phyloP scores from a whole-genome alignment of 441 rosid species.

The Arabidopsis hybrid region DNA sequence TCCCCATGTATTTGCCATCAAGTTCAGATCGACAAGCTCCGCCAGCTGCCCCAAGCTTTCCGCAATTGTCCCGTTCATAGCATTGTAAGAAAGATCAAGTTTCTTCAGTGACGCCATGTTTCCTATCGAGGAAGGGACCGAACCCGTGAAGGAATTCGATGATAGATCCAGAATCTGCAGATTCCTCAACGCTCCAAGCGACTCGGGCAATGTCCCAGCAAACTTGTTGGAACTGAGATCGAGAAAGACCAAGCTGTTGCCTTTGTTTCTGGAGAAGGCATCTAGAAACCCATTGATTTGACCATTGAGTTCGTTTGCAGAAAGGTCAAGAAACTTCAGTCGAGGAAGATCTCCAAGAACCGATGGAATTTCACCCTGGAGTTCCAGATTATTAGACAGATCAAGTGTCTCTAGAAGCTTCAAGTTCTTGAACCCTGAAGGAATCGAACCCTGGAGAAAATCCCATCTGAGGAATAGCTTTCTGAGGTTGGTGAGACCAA shows the following conservation, averaged over 20 bases:
- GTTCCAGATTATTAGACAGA: constrained; percentile 44
- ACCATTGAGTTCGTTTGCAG: constrained; percentile 46
- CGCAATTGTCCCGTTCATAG: constrained; percentile 46
- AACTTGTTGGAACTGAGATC: constrained; percentile 46
- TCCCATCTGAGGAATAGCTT: constrained; percentile 44
- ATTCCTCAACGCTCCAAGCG: constrained; percentile 49
- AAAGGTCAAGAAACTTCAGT: constrained; percentile 45
- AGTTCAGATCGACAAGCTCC: constrained; percentile 44
- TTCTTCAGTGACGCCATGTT: constrained; percentile 44
- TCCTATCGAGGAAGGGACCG: constrained; percentile 48
- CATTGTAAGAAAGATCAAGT: constrained; percentile 46
- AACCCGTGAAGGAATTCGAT: constrained; percentile 47
- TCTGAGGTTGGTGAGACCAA: constrained; percentile 44
- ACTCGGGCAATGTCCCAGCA: constrained; percentile 47
- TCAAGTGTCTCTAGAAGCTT: constrained; percentile 40
- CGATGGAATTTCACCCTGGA: constrained; percentile 44
- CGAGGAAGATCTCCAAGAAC: constrained; percentile 41
- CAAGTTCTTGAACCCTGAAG: constrained; percentile 31
- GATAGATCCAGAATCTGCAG: constrained; percentile 45
- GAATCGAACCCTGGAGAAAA: constrained; percentile 48
- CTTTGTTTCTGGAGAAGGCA: constrained; percentile 40
- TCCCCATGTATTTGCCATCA: constrained; percentile 47
- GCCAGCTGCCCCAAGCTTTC: constrained; percentile 50
- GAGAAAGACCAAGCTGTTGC: constrained; percentile 42
- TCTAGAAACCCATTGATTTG: constrained; percentile 43